Percentiles rank a stretch among this genome's conserved stretches.
Conservation (phyloP, 768 basidiomycete genomes). For the Agrocybe praecox region DNA sequence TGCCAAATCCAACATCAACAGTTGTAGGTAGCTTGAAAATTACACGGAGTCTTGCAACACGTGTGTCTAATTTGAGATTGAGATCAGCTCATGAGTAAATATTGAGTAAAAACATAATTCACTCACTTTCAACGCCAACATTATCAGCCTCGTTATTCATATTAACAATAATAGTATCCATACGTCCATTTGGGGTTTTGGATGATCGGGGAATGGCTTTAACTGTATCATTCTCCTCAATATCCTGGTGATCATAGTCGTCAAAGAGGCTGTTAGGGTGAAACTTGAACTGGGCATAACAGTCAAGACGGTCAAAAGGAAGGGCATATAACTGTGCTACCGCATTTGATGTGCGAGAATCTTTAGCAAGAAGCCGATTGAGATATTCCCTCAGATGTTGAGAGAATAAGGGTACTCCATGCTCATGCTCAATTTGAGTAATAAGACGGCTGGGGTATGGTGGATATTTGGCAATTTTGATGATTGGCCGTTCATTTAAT, state of each 20-base stretch:
- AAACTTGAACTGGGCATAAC: conserved; percentile 23
- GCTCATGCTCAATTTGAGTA: conserved; percentile 2
- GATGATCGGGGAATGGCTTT: conserved; percentile 15
- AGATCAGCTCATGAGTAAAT: not conserved
- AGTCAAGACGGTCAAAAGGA: conserved; percentile 18
- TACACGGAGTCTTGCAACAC: conserved; percentile 21
- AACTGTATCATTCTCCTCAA: conserved; percentile 12
- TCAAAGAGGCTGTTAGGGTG: conserved; percentile 17
- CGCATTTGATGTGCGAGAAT: not conserved
- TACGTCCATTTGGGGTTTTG: conserved; percentile 7
- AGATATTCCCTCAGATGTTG: conserved; percentile 19
- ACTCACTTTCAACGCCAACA: conserved; percentile 17
- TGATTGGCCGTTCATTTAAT: not conserved
- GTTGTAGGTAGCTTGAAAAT: conserved; percentile 21
- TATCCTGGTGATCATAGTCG: conserved; percentile 4
- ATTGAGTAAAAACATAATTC: too few relatives aligned
- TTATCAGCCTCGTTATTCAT: conserved; percentile 14
- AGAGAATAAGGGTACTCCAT: conserved; percentile 22
- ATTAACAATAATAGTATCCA: conserved; percentile 24
- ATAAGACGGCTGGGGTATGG: conserved; percentile 16
- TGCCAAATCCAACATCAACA: conserved; percentile 1
- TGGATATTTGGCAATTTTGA: conserved; percentile 9
- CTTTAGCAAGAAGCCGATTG: conserved; percentile 22
- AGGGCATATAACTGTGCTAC: not conserved
- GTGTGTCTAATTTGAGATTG: conserved; percentile 13